Conservation (phyloP, 225 moss, liverwort and hornwort species). For the Thuidium tamariscinum region DNA sequence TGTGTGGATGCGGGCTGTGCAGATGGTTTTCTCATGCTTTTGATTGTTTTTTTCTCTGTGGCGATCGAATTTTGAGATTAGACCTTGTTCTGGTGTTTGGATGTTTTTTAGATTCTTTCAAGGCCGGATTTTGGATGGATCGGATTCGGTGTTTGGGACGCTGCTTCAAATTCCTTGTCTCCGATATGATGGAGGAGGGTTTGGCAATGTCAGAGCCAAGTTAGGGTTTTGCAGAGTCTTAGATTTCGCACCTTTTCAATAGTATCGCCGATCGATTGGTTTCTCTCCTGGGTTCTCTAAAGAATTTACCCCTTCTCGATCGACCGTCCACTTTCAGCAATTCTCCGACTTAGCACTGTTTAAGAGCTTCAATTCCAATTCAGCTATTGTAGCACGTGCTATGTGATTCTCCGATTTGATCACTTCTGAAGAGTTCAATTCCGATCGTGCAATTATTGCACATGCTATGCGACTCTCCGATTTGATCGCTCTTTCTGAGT, state of each 20-base stretch:
- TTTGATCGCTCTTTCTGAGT: background rate
- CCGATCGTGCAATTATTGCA: background rate
- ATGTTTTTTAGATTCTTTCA: background rate
- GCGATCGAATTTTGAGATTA: background rate
- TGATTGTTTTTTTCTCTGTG: background rate
- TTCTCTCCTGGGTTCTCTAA: background rate
- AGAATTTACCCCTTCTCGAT: background rate
- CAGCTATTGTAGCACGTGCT: background rate
- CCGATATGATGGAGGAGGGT: background rate
- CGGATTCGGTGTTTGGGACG: background rate
- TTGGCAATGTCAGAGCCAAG: background rate
- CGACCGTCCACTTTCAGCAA: background rate
- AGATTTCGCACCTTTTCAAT: background rate
- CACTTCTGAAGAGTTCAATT: background rate
- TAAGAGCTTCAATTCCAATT: background rate
- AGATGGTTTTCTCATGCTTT: background rate
- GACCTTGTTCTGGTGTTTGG: background rate
- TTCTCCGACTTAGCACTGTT: background rate
- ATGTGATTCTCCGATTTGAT: background rate
- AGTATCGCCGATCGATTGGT: background rate
- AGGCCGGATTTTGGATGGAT: background rate
- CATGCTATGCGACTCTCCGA: background rate
- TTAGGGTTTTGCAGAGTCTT: constrained; percentile 9
- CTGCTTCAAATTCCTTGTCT: background rate
- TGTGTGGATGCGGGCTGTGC: background rate